Evolutionary conservation across 306 rosid species (phyloP).

Genomic region (Fragaria nilgerrensis): DNA sequence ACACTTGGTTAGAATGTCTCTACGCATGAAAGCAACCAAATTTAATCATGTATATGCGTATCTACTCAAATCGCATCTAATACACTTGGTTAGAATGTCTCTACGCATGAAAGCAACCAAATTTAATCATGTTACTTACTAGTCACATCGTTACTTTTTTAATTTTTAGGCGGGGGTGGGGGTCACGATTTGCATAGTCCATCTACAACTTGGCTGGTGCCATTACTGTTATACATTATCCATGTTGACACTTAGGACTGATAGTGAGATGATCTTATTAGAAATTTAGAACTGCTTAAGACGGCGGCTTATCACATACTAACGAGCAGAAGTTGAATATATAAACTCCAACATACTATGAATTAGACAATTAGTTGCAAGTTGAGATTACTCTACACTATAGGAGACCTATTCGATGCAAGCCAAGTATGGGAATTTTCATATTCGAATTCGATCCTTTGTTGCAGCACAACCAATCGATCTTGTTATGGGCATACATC

Average conservation of each 20-base stretch:
- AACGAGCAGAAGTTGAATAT: background rate
- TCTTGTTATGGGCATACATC: background rate
- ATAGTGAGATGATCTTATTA: background rate
- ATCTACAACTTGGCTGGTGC: background rate
- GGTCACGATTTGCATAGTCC: background rate
- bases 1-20: slow-evolving; percentile 30
- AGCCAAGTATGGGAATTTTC: background rate
- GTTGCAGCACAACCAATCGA: background rate
- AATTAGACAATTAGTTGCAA: background rate
- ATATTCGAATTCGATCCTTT: background rate
- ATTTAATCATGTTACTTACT: background rate
- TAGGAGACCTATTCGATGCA: too few species aligned
- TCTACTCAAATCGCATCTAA: slow-evolving; percentile 19
- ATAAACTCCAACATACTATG: background rate
- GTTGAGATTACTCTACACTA: background rate
- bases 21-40: slow-evolving; percentile 20
- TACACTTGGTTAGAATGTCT: slow-evolving; percentile 31
- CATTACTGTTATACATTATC: slow-evolving; percentile 14
- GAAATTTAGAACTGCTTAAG: background rate
- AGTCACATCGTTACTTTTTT: background rate
- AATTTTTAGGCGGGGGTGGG: background rate
- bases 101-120: slow-evolving; percentile 20
- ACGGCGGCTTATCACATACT: background rate
- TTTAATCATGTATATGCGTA: slow-evolving; percentile 1
- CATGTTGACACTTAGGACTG: background rate